A percentile compares a stretch with the other conserved stretches of the same genome.
Evolutionary conservation across 2,329 filamentous ascomycete genomes (phyloP).

Genomic region (Cryphonectria naterciae): DNA sequence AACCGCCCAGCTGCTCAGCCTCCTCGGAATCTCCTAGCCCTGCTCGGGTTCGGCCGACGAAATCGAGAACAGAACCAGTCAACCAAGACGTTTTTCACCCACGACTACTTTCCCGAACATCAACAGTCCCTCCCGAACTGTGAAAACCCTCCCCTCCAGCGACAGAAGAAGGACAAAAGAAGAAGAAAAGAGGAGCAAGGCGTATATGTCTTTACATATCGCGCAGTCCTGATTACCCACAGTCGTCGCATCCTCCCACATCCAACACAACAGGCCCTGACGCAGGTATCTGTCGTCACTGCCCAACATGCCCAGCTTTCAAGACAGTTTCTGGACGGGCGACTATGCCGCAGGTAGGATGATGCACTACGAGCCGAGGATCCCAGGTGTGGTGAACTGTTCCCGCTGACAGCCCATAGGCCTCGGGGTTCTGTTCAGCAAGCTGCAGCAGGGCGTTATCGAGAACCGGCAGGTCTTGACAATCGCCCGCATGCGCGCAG

Average conservation of each 20-base stretch:
- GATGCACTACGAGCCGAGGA: slow-evolving; percentile 16
- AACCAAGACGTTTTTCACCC: background rate
- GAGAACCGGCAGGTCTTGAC: slow-evolving; percentile 95
- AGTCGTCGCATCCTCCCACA: slow-evolving; percentile 12
- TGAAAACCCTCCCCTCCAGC: slow-evolving; percentile 3
- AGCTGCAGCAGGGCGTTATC: slow-evolving; percentile 93
- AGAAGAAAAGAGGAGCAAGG: background rate
- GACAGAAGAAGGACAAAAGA: background rate
- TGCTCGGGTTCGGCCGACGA: slow-evolving; percentile 11
- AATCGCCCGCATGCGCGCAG: slow-evolving; percentile 89
- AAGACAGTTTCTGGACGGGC: slow-evolving; percentile 95
- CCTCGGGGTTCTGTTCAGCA: slow-evolving; percentile 90
- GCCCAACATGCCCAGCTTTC: slow-evolving; percentile 79
- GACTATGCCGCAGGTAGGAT: slow-evolving; percentile 90
- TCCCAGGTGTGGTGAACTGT: slow-evolving; percentile 23
- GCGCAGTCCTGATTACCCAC: slow-evolving; percentile 29
- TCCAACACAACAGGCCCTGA: slow-evolving; percentile 18
- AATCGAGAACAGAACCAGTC: background rate
- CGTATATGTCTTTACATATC: slow-evolving; percentile 25
- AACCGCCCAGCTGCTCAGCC: slow-evolving; percentile 28
- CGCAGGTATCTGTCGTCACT: slow-evolving; percentile 26
- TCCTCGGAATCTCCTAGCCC: slow-evolving; percentile 22
- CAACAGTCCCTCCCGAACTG: slow-evolving; percentile 3
- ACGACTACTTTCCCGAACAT: slow-evolving; percentile 1
- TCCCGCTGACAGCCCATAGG: slow-evolving; percentile 49